phyloP scores from a whole-genome alignment of 257 asterid genomes.

The Salvia splendens region DNA sequence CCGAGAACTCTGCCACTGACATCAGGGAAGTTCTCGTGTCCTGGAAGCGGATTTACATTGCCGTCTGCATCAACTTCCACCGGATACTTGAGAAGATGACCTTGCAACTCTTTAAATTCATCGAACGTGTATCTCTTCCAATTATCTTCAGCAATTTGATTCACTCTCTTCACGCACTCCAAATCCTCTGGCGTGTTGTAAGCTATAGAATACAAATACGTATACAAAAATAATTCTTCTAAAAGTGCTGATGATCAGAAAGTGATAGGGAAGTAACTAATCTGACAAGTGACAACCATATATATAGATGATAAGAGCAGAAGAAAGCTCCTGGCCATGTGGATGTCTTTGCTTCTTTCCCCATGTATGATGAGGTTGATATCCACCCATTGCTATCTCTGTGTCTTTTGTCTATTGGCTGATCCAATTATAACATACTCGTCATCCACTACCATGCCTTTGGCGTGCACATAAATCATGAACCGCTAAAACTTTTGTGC shows the following conservation, averaged over 20 bases:
- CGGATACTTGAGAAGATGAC: conserved; percentile 89
- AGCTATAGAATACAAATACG: background rate
- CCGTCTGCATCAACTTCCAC: conserved; percentile 66
- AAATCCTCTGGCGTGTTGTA: conserved; percentile 56
- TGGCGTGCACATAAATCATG: conserved; percentile 94
- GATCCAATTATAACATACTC: conserved; percentile 85
- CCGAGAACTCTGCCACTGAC: conserved; percentile 83
- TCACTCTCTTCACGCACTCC: conserved; percentile 71
- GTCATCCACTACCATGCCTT: conserved; percentile 94
- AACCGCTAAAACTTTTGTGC: conserved; percentile 66
- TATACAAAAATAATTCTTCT: no score
- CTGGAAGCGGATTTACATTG: conserved; percentile 57
- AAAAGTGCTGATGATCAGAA: conserved; percentile 1
- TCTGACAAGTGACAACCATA: background rate
- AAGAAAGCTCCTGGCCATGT: conserved; percentile 55
- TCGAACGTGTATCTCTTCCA: conserved; percentile 59
- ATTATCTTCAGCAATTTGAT: conserved; percentile 60
- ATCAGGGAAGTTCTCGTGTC: conserved; percentile 75
- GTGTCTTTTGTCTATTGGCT: conserved; percentile 90
- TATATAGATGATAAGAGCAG: conserved; percentile 5
- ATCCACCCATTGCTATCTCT: conserved; percentile 94
- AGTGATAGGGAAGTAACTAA: background rate
- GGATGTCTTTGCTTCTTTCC: conserved; percentile 56
- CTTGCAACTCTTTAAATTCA: conserved; percentile 52
- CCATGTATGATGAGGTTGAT: conserved; percentile 81